Base-by-base conservation (phyloP, 2,329 filamentous ascomycete genomes). In the Hysterium pulicare region DNA sequence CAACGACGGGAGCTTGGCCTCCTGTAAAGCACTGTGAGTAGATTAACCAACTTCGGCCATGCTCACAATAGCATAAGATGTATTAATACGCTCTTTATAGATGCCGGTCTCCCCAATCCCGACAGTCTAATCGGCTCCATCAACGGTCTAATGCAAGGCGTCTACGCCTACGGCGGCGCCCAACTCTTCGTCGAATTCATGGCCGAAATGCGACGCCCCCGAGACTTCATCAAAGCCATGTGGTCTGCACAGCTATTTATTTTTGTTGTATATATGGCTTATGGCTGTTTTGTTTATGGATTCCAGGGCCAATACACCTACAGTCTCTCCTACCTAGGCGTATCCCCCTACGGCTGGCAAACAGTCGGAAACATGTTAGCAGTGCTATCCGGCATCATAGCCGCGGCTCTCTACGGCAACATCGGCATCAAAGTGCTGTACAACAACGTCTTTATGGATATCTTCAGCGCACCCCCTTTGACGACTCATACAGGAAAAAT, bases 141-240 rank as follows among this genome's bases (percentile, higher is more conserved):
- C 42, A 75, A 74, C 48, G 74, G 74, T 16, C 61, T 76, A 38
- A 72, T 75, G 52, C 72, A 76, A 35, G 73, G 70, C 11, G 77
- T 81, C 6, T 77, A 74, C 38, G 72, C 76, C 0, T 82, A 80
- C 47, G 77, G 76, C n/a, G 78, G 78, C 3, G 75, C 75, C 3
- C 73, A 77, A 58, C 60, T 82, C 8, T 82, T 80, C 55, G 69
- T 72, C 22, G 75, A 78, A 41, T 74, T 82, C 52, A 69, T 82
- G 62, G 71, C 77, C 8, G 72, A 75, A 46, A 75, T 75, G 72
- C 61, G 65, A 28, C 62, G 69, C 9, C 72, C 72, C 11, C 34
- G 34, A 41, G 72, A 75, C 46, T 75, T 75, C 53, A 70, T 69
- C 62, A 75, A 75, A 42, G 70, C 61, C 11, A 57, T 75, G 42